Evolutionary conservation across 2,329 filamentous ascomycete genomes (phyloP), one percentile per base, ranked within the genome.

Genomic region (Aureobasidium subglaciale): DNA sequence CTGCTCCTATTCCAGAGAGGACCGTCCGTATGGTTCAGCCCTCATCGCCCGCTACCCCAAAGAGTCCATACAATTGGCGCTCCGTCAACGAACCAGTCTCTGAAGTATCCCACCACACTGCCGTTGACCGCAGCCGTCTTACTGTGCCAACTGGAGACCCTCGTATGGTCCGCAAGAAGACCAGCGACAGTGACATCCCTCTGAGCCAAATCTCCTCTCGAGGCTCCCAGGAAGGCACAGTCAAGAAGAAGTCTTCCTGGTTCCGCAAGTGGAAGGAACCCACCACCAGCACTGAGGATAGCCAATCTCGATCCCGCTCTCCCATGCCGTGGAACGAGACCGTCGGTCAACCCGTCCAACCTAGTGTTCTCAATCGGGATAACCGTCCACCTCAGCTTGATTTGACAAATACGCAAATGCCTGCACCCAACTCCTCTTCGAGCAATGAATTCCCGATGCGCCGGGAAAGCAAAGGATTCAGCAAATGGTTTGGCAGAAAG

Each of bases 11-110:
- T 11, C 22, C 63, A 63, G 58, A 63, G 24, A 64, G 72, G 27
- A 84, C 81, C 2, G 80, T 85, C 40, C 75, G 82, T 11, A 70
- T 84, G 60, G 80, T 85, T 2, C 73, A 78, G 25, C 73, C 75
- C 9, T 78, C 77, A 32, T 76, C 78, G 4, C 64, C 75, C 9
- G 70, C 80, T 7, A 78, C 76, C 35, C 78, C 81, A 2, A 25
- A 35, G 5, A 54, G 50, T n/a, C 69, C 84, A 42, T 79, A 76
- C 46, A 78, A 84, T 38, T 75, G 78, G 45, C 83, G 83, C 68
- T 70, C 70, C 9, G 69, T 40, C 20, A 29, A 43, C 11, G 35
- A 56, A 15, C 46, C 46, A 18, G 24, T n/a, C 18, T 57, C 56
- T n/a, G 20, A 42, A 27, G 22, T 43, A 13, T 48, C 48, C 18